Evolutionary conservation across 768 basidiomycete species (phyloP).

Genomic region (Pleurotus giganteus): DNA sequence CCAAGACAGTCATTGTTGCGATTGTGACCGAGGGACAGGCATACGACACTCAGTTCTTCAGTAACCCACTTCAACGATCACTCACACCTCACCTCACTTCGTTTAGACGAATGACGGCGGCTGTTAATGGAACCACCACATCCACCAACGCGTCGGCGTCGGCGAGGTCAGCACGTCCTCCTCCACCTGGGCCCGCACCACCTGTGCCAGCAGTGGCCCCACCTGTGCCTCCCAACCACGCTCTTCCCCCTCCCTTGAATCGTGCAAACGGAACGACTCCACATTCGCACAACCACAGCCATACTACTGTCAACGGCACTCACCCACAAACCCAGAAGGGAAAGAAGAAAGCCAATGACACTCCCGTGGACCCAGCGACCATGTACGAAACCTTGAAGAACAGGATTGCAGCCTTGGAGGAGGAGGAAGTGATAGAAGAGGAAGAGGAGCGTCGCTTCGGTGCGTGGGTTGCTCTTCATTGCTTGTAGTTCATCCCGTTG

Average conservation of each 20-base stretch:
- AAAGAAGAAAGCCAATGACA: slow-evolving; percentile 68
- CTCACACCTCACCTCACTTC: background rate
- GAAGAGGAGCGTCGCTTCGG: slow-evolving; percentile 82
- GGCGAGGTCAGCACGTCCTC: slow-evolving; percentile 20
- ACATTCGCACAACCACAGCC: slow-evolving; percentile 19
- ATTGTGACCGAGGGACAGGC: background rate
- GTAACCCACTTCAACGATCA: background rate
- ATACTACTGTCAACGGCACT: slow-evolving; percentile 42
- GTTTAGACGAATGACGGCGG: slow-evolving; percentile 15
- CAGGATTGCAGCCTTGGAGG: slow-evolving; percentile 86
- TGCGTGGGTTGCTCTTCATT: slow-evolving; percentile 33
- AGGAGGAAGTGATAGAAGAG: slow-evolving; percentile 83
- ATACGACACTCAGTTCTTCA: background rate
- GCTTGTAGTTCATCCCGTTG: slow-evolving; percentile 17
- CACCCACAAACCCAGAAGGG: slow-evolving; percentile 45
- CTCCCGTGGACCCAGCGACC: slow-evolving; percentile 74
- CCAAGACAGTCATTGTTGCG: no score
- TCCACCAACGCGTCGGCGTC: slow-evolving; percentile 34
- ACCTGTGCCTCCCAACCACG: slow-evolving; percentile 49
- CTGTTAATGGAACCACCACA: slow-evolving; percentile 49
- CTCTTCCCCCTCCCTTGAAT: slow-evolving; percentile 28
- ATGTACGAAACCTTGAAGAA: slow-evolving; percentile 90
- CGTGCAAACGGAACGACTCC: slow-evolving; percentile 20
- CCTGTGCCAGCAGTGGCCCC: slow-evolving; percentile 60
- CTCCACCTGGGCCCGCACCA: slow-evolving; percentile 34